Base-by-base conservation (phyloP, 2,329 filamentous ascomycete genomes). In the Acephala macrosclerotiorum region DNA sequence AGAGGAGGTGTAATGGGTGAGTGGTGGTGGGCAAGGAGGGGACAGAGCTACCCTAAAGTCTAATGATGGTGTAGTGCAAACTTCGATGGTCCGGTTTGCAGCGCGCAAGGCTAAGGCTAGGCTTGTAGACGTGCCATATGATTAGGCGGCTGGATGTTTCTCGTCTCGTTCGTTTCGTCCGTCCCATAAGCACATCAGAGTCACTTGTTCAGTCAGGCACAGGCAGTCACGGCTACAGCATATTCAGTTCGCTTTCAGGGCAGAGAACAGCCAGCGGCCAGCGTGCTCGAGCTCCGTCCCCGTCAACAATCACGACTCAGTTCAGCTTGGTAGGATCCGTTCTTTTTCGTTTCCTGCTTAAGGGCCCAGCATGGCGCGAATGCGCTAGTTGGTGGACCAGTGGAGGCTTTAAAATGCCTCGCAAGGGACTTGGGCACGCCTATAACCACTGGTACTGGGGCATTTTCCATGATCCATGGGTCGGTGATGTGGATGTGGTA, bases 1-100 rank as follows among this genome's bases (percentile, higher is more conserved):
- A 70, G 68, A 61, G 57, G 63, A 64, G 58, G 58, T 60, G 57
- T 26, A 47, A 51, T 63, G 65, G 56, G 63, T 65, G 63, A 58
- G 51, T 33, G 58, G 60, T 26, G 59, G 58, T 49, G 57, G 60
- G 22, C 36, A 62, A 47, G 49, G 42, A n/a, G 49, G 12, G 33
- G 29, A 56, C 56, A 35, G 40, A 49, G 45, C 36, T 60, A 57
- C 22, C 20, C 51, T 49, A 59, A 29, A 53, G 49, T 53, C 25
- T 53, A 53, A 33, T 53, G 49, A 22, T 33, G 49, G 16, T n/a
- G 49, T 33, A 58, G 51, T 53, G 61, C 56, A 59, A 36, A 64
- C 47, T 62, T 63, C 64, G 58, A 42, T 53, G 49, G 58, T 35
- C 42, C 18, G 40, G 33, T 36, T 51, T 45, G 59, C 63, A 58